Evolutionary conservation across 2,329 filamentous ascomycete genomes (phyloP), one percentile per base, ranked within the genome.

Genomic region (Elsinoe fawcettii): DNA sequence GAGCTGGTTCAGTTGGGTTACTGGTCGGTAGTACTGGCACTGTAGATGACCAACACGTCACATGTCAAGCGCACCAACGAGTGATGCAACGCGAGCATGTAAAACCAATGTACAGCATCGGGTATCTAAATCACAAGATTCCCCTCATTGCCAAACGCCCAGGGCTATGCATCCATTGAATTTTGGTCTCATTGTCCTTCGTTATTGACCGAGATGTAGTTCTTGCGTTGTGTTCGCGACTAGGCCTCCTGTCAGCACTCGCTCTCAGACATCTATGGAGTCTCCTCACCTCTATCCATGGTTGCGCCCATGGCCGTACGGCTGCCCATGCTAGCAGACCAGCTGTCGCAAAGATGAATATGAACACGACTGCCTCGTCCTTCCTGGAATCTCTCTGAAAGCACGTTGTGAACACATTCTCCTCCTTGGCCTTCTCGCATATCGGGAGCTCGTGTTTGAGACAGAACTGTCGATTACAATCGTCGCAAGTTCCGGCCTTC

Each of bases 361-460:
- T 77, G 59, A 82, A 80, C 1, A 87, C 83, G 2, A 87, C 80
- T 1, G 80, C 77, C 66, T 85, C 75, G 63, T 87, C 84, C 66
- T 86, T 86, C 16, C 78, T 74, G n/a, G 82, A 85, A 66, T 87
- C 84, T 57, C 84, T 73, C 65, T 86, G 84, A 65, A 86, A 86
- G 70, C 84, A 87, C 8, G 80, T 83, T 4, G 84, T 83, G 59
- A 82, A 77, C 2, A 87, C 78, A 66, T 86, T 81, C 64, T 85
- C 82, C 49, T 84, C 82, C 64, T 84, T 81, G 63, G 79, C 80
- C 30, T 74, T 77, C 61, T 83, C 79, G 65, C 84, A 86, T 55
- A 82, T 80, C 1, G 80, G 80, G 49, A 84, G 72, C 55, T 82
- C 77, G 63, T 85, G 85, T 57, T 77, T 75, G 39, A 85, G 70